Percentiles rank a stretch among this genome's conserved stretches.
phyloP scores from a whole-genome alignment of 306 rosid genomes.

The Clitoria ternatea region DNA sequence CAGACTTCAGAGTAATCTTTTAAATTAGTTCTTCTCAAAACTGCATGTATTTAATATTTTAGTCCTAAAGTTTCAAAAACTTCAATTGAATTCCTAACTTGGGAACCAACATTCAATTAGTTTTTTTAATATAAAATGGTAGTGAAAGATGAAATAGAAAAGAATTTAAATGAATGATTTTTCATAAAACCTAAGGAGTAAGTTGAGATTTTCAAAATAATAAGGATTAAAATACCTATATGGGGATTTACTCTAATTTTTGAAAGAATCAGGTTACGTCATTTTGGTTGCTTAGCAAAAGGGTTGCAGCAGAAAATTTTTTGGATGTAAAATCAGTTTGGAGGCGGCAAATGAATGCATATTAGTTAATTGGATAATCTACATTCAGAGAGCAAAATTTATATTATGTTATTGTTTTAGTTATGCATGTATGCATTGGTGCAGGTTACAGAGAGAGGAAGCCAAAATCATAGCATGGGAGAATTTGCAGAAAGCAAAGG shows the following conservation, averaged over 20 bases:
- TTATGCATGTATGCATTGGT: background rate
- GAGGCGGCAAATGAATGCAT: constrained; percentile 5
- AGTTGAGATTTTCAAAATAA: too few relatives aligned
- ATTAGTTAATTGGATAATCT: background rate
- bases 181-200: too few relatives aligned
- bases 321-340: background rate
- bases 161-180: too few relatives aligned
- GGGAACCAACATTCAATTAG: too few relatives aligned
- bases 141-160: too few relatives aligned
- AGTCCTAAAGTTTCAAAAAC: too few relatives aligned
- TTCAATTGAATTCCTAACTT: too few relatives aligned
- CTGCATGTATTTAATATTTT: too few relatives aligned
- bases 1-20: too few relatives aligned
- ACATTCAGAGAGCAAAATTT: background rate
- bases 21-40: too few relatives aligned
- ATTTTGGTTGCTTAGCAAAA: background rate
- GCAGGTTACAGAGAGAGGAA: constrained; percentile 69
- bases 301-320: background rate
- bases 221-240: too few relatives aligned
- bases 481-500: constrained; percentile 76
- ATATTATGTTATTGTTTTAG: background rate
- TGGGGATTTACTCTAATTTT: background rate
- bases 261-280: background rate
- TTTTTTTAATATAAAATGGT: too few relatives aligned
- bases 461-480: constrained; percentile 83